Percentiles rank a stretch among this genome's conserved stretches.
phyloP scores from a whole-genome alignment of 495 filamentous ascomycete genomes.

The Hypoxylon perforatum region DNA sequence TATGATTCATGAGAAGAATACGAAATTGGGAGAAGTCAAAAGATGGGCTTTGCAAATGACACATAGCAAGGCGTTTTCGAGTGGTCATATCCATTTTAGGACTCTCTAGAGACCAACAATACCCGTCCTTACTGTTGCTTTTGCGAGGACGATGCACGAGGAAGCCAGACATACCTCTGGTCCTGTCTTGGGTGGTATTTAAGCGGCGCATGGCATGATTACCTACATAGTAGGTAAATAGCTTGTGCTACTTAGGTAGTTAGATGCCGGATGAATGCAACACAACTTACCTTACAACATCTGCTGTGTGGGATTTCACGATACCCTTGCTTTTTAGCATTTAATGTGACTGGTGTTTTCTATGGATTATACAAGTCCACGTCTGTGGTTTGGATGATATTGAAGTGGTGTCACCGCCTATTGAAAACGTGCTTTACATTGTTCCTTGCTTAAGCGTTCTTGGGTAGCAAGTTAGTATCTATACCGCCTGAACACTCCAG shows the following conservation, averaged over 20 bases:
- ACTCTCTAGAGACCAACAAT: not conserved
- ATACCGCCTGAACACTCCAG: not conserved
- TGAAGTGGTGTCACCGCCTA: conserved; percentile 8
- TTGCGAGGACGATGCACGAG: conserved; percentile 4
- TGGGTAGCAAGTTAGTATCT: not conserved
- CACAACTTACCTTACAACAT: conserved; percentile 4
- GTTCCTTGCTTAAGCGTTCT: not conserved
- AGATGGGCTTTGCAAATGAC: conserved; percentile 8
- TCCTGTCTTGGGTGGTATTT: not conserved
- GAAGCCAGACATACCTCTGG: not conserved
- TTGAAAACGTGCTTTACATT: conserved; percentile 9
- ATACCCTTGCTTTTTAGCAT: too few relatives aligned
- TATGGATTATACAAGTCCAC: not conserved
- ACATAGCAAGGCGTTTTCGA: conserved; percentile 35
- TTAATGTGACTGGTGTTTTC: not conserved
- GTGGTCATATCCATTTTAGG: conserved; percentile 21
- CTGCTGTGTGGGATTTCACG: too few relatives aligned
- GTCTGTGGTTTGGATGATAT: not conserved
- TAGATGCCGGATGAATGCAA: conserved; percentile 24
- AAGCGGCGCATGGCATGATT: conserved; percentile 2
- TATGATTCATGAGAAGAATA: not conserved
- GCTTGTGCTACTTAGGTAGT: conserved; percentile 4
- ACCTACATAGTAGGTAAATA: not conserved
- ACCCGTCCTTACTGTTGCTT: conserved; percentile 13
- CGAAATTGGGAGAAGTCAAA: not conserved